Base-by-base conservation (phyloP, 192 early-diverging fungal genomes). In the Cladochytrium replicatum region DNA sequence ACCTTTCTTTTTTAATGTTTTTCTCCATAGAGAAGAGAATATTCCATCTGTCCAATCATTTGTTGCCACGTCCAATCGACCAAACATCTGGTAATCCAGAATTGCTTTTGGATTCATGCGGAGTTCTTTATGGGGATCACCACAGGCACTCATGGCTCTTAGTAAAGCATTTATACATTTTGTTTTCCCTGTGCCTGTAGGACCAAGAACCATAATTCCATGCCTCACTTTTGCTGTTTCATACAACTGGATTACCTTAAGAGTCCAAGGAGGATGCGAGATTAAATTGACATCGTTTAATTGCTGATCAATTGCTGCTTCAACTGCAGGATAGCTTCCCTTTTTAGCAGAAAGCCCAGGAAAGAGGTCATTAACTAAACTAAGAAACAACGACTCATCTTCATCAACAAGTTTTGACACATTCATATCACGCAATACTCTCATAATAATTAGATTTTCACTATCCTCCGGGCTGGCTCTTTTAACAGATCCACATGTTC, bases 21-120 rank as follows among this genome's bases (percentile, higher is more conserved):
- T 80, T 54, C 78, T 32, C 78, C 78, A 80, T 21, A 80, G 50
- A 15, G 74, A 72, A 1, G 76, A 80, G 64, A 80, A 80, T 40
- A 80, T 80, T 29, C 78, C 78, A 55, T 80, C 78, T 9, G 78
- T 80, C 78, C 78, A 80, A 42, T 80, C 78, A 47, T 80, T 80
- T 29, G 78, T 80, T 3, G 78, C 71, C 25, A 80, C 78, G 56
- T 80, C 78, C 34, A 80, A 53, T 28, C 70, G 54, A 23, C 78
- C 78, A 58, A 80, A 80, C 78, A 80, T 80, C 57, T 80, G 78
- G 51, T 68, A 80, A 60, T 80, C 78, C 1, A 71, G 73, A 56
- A 80, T 80, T 41, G 78, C 78, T 40, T 80, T 80, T 22, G 78
- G 78, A 49, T 80, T 80, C 78, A 80, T 80, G 3, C 75, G 56